Conservation (phyloP, 129 eudicot species). For the Flaveria trinervia region DNA sequence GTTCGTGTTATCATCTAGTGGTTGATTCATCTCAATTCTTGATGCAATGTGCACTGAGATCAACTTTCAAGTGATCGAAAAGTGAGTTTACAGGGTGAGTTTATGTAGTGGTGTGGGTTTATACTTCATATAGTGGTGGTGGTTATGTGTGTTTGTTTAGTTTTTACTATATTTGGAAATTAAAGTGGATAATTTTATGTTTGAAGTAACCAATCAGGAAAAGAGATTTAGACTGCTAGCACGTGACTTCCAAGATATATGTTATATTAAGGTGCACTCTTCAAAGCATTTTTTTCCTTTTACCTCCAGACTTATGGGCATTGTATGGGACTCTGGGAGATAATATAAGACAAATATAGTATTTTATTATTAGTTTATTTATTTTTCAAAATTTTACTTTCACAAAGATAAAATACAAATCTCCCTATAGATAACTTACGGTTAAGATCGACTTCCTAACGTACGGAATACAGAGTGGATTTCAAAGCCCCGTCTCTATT, state of each 20-base stretch:
- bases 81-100: slow-evolving; percentile 49
- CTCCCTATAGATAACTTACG: too few species aligned
- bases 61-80: slow-evolving; percentile 42
- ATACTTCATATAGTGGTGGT: not conserved
- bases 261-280: slow-evolving; percentile 26
- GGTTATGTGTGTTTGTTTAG: not conserved
- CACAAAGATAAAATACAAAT: too few species aligned
- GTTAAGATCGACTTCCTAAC: too few species aligned
- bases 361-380: too few species aligned
- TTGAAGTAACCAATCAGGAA: slow-evolving; percentile 51
- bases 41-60: slow-evolving; percentile 37
- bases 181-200: slow-evolving; percentile 59
- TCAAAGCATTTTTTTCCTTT: slow-evolving; percentile 15
- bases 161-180: slow-evolving; percentile 21
- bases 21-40: slow-evolving; percentile 71
- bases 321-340: slow-evolving; percentile 29
- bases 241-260: slow-evolving; percentile 26
- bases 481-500: too few species aligned
- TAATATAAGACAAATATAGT: not conserved
- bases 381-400: too few species aligned
- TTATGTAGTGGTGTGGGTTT: slow-evolving; percentile 42
- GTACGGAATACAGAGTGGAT: too few species aligned
- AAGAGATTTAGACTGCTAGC: slow-evolving; percentile 45
- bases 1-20: slow-evolving; percentile 72
- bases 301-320: slow-evolving; percentile 40